A percentile compares a stretch with the other conserved stretches of the same genome.
phyloP scores from a whole-genome alignment of 2,329 filamentous ascomycete genomes.

The Penicillium thymicola region DNA sequence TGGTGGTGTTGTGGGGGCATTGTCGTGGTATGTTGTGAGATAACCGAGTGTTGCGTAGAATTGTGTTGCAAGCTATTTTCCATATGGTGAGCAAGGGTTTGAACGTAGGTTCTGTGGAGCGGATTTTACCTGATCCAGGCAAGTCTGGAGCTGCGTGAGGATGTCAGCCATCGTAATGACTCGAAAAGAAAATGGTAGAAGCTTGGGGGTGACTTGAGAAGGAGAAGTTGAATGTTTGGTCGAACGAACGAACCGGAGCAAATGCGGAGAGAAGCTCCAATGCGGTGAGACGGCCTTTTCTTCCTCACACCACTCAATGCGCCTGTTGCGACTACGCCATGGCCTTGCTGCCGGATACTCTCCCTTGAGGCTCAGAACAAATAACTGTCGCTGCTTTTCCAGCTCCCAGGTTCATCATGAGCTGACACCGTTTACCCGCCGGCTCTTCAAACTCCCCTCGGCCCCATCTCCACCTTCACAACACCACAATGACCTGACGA shows the following conservation, averaged over 20 bases:
- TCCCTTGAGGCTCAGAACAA: background rate
- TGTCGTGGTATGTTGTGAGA: slow-evolving; percentile 47
- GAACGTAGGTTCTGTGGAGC: background rate
- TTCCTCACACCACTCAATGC: slow-evolving; percentile 19
- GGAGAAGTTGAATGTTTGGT: background rate
- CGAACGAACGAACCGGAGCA: slow-evolving; percentile 12
- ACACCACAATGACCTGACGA: slow-evolving; percentile 37
- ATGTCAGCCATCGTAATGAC: slow-evolving; percentile 43
- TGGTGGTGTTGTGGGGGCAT: slow-evolving; percentile 37
- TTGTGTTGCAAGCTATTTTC: slow-evolving; percentile 46
- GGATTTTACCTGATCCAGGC: slow-evolving; percentile 46
- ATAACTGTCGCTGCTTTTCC: slow-evolving; percentile 11
- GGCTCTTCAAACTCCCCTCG: slow-evolving; percentile 36
- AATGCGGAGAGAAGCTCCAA: slow-evolving; percentile 25
- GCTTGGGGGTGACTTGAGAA: background rate
- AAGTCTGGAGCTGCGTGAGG: slow-evolving; percentile 50
- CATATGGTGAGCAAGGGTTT: background rate
- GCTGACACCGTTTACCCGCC: slow-evolving; percentile 32
- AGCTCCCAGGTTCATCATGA: slow-evolving; percentile 8
- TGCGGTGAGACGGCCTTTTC: slow-evolving; percentile 19
- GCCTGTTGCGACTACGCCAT: slow-evolving; percentile 14
- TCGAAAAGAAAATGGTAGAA: background rate
- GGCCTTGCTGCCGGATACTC: slow-evolving; percentile 11
- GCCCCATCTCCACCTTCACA: slow-evolving; percentile 34
- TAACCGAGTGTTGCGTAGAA: slow-evolving; percentile 52